Conservation (phyloP, 1,284 basidiomycete species). For the Calocybe gambosa region DNA sequence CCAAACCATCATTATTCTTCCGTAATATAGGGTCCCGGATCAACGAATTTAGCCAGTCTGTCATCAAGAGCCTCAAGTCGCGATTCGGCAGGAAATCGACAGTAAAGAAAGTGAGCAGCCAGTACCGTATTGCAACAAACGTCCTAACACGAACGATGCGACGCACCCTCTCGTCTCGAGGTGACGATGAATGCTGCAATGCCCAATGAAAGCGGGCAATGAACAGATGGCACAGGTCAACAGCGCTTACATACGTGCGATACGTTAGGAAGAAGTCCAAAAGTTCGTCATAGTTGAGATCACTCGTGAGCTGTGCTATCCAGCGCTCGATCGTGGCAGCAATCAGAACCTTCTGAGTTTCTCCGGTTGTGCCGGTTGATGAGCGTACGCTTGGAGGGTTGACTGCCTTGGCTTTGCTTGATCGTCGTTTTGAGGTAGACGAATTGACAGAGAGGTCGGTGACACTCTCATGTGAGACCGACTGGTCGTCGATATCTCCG, state of each 20-base stretch:
- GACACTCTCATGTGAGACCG: conserved; percentile 43
- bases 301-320: conserved; percentile 83
- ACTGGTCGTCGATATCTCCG: conserved; percentile 43
- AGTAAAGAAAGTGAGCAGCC: conserved; percentile 81
- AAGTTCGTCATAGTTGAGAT: conserved; percentile 77
- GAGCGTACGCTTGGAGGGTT: conserved; percentile 24
- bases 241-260: conserved; percentile 69
- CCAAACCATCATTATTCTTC: conserved; percentile 61
- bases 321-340: conserved; percentile 87
- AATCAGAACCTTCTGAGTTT: conserved; percentile 51
- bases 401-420: conserved; percentile 23
- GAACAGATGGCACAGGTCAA: conserved; percentile 73
- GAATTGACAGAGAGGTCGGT: conserved; percentile 36
- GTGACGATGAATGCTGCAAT: conserved; percentile 45
- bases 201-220: conserved; percentile 87
- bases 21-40: conserved; percentile 61
- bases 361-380: conserved; percentile 22
- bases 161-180: conserved; percentile 58
- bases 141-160: conserved; percentile 80
- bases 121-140: conserved; percentile 81
- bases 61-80: conserved; percentile 63
- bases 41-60: conserved; percentile 76
- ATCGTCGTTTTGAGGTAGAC: conserved; percentile 31
- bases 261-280: conserved; percentile 86
- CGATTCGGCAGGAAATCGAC: conserved; percentile 82